Evolutionary conservation across 148 eudicot species (phyloP), one percentile per base, ranked within the genome.

Genomic region (Heliosperma pusillum): DNA sequence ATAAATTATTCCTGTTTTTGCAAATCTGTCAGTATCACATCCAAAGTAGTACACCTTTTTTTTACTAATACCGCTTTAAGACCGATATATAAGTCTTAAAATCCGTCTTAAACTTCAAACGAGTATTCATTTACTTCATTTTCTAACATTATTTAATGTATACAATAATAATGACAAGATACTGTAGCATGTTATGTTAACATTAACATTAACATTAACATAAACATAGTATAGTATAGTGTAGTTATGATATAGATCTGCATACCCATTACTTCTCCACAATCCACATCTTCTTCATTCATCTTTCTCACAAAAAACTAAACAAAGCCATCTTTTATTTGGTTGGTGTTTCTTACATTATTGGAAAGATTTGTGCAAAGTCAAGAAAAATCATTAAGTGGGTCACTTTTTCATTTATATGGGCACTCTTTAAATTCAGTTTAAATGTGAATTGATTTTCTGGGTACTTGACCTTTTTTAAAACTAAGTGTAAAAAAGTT

Each of bases 181-280:
- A 36, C 42, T 6, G 42, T 11, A 50, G 19, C 55, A 50, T 50
- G 55, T 50, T 50, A 50, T 50, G 55, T 50, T 47, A 10, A 47
- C 3, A 47, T 47, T 50, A 55, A 53, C n/a, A 33, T 33, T 33
- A 36, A 29, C 30, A 29, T 29, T 29, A 16, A 58, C 19, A 72
- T 19, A 36, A 52, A 24, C 42, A 36, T 0, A 24, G 5, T 26
- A 20, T 5, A n/a, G n/a, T n/a, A 17, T 58, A 9, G 25, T 42
- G 47, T 29, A 45, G 71, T 53, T 36, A 22, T 36, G 61, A 30
- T 61, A 5, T 70, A 76, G 83, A 81, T 81, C 83, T 81, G 74
- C 65, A 67, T 61, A 58, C 66, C 83, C 83, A 81, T 77, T 52
- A 77, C 80, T 81, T 81, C 75, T 44, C 74, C 83, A 76, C 20